A percentile compares a stretch with the other conserved stretches of the same genome.
phyloP scores from a whole-genome alignment of 2,329 filamentous ascomycete genomes.

The Scedosporium aurantiacum region DNA sequence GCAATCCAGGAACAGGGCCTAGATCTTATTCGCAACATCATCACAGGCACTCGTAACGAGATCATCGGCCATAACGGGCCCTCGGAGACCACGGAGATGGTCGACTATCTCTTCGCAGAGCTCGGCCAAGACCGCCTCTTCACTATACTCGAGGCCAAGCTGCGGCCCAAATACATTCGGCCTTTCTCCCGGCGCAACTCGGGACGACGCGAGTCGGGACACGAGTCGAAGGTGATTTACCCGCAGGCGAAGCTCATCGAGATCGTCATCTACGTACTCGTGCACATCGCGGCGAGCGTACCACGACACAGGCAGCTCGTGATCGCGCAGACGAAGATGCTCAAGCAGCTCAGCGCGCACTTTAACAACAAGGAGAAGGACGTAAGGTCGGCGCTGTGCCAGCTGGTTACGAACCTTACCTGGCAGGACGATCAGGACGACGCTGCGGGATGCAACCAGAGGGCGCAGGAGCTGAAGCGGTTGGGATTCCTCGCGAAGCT shows the following conservation, averaged over 20 bases:
- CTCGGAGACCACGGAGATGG: slow-evolving; percentile 56
- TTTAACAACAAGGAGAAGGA: slow-evolving; percentile 62
- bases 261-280: slow-evolving; percentile 69
- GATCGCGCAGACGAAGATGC: slow-evolving; percentile 63
- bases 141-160: slow-evolving; percentile 67
- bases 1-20: slow-evolving; percentile 85
- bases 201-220: slow-evolving; percentile 25
- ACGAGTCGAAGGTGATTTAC: slow-evolving; percentile 40
- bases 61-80: slow-evolving; percentile 25
- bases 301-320: slow-evolving; percentile 68
- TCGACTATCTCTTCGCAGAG: slow-evolving; percentile 69
- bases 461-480: slow-evolving; percentile 57
- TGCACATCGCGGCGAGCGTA: slow-evolving; percentile 77
- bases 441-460: slow-evolving; percentile 48
- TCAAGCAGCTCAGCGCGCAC: slow-evolving; percentile 62
- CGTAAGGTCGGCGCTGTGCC: slow-evolving; percentile 69
- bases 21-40: slow-evolving; percentile 81
- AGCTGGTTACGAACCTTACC: slow-evolving; percentile 76
- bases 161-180: slow-evolving; percentile 50
- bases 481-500: slow-evolving; percentile 62
- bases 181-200: slow-evolving; percentile 34
- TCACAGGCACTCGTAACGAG: slow-evolving; percentile 23
- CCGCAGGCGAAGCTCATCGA: slow-evolving; percentile 61
- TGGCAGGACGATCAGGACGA: slow-evolving; percentile 66
- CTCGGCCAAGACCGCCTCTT: slow-evolving; percentile 72